Evolutionary conservation across 495 filamentous ascomycete genomes (phyloP), one percentile per base, ranked within the genome.

Genomic region (Apodospora peruviana): DNA sequence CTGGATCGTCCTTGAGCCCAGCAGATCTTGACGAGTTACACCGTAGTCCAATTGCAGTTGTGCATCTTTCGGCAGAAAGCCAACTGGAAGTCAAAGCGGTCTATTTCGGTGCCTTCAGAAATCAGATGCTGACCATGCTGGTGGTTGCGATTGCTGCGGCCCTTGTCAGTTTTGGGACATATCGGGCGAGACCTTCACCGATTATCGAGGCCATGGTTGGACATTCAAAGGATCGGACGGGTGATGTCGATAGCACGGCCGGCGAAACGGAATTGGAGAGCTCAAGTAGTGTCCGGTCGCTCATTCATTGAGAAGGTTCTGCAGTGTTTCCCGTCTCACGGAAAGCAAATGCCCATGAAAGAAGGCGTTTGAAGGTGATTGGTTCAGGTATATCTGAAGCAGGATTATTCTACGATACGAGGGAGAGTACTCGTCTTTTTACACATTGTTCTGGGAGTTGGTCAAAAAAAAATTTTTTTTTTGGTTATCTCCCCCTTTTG

Each of bases 251-350:
- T 7, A 32, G 27, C 7, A 32, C 27, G 14, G 19, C 47, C 9
- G 51, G 51, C 18, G 53, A 59, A 12, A 52, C 56, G 2, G 62
- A 66, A 51, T 34, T 64, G 48, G 57, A 57, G 40, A 61, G 54
- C 29, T 44, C 41, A 17, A 60, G 54, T 17, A 66, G 60, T 42
- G 44, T 61, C 9, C 47, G 56, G 34, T 58, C 55, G 5, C 40
- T 61, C 14, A 43, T 59, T 9, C 37, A 55, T n/a, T 59, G 27
- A 55, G 19, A 14, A 40, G 37, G 37, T 18, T 16, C 37, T 40
- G 37, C 14, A n/a, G n/a, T n/a, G n/a, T n/a, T n/a, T n/a, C n/a
- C 17, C 17, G 8, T 39, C 17, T 39, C 17, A 19, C 17, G 1
- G 37, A 39, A 39, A n/a, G 37, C 17, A n/a, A n/a, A n/a, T n/a